Percentiles rank a stretch among this genome's conserved stretches.
phyloP scores from a whole-genome alignment of 371 early-diverging fungal genomes.

The Syncephalastrum contaminatum region DNA sequence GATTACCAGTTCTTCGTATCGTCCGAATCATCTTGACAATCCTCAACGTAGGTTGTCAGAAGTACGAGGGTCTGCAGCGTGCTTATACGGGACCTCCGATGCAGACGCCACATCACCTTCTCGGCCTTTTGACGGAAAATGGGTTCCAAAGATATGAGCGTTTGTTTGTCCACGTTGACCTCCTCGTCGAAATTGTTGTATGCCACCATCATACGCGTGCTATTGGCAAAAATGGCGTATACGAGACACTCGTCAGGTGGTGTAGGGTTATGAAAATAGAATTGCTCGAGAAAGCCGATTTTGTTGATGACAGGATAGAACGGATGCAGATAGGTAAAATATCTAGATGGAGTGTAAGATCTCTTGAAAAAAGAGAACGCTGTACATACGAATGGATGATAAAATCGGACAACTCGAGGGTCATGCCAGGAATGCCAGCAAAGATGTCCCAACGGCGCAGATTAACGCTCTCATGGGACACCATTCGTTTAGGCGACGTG shows the following conservation, averaged over 20 bases:
- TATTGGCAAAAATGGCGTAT: slow-evolving; percentile 27
- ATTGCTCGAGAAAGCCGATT: slow-evolving; percentile 35
- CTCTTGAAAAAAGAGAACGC: not conserved
- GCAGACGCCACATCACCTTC: slow-evolving; percentile 17
- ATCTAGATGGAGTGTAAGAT: slow-evolving; percentile 18
- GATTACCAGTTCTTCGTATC: slow-evolving; percentile 33
- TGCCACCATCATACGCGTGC: slow-evolving; percentile 12
- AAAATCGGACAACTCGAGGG: slow-evolving; percentile 26
- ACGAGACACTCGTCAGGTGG: slow-evolving; percentile 34
- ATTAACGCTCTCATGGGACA: not conserved
- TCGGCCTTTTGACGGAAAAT: slow-evolving; percentile 22
- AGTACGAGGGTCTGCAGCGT: slow-evolving; percentile 39
- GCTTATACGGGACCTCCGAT: slow-evolving; percentile 35
- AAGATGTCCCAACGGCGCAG: slow-evolving; percentile 18
- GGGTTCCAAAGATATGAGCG: slow-evolving; percentile 10
- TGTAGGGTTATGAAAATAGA: slow-evolving; percentile 33
- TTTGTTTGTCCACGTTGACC: slow-evolving; percentile 3
- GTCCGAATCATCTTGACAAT: slow-evolving; percentile 23
- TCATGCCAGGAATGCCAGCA: slow-evolving; percentile 26
- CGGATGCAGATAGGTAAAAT: slow-evolving; percentile 33
- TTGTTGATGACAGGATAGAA: slow-evolving; percentile 40
- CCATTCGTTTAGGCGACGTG: not conserved
- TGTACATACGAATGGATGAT: slow-evolving; percentile 29
- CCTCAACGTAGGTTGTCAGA: slow-evolving; percentile 30
- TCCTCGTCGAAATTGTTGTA: slow-evolving; percentile 11